phyloP scores from a whole-genome alignment of 108 stramenopile species.

The Nitzschia palea region DNA sequence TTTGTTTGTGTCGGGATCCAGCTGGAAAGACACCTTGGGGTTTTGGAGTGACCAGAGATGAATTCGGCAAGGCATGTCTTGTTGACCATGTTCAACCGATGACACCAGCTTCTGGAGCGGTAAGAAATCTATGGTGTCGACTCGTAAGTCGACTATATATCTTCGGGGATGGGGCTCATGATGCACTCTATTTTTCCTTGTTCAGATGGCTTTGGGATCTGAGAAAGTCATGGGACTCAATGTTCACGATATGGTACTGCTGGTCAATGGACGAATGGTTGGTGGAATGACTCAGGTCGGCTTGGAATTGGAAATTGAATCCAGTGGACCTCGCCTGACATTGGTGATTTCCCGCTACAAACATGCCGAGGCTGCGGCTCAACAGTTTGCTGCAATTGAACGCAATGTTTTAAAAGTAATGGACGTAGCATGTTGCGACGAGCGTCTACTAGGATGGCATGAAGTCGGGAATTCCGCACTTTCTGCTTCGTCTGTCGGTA shows the following conservation, averaged over 20 bases:
- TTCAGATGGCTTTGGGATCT: neutral
- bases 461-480: slow-evolving; percentile 21
- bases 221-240: slow-evolving; percentile 24
- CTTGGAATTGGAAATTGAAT: slow-evolving; percentile 62
- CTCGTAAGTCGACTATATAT: too few relatives aligned
- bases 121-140: slow-evolving; percentile 44
- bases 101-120: slow-evolving; percentile 69
- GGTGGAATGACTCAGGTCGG: slow-evolving; percentile 66
- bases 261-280: slow-evolving; percentile 65
- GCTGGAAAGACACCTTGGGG: slow-evolving; percentile 64
- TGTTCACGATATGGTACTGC: slow-evolving; percentile 72
- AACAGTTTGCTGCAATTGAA: neutral
- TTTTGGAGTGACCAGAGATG: slow-evolving; percentile 54
- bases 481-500: neutral
- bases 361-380: neutral
- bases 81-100: slow-evolving; percentile 56
- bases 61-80: slow-evolving; percentile 82
- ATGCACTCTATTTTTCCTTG: too few relatives aligned
- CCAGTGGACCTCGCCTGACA: slow-evolving; percentile 25
- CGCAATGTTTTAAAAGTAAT: slow-evolving; percentile 7
- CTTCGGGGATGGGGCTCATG: too few relatives aligned
- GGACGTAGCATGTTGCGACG: slow-evolving; percentile 9
- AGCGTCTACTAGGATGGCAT: slow-evolving; percentile 23
- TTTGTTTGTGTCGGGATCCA: slow-evolving; percentile 58
- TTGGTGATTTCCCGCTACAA: slow-evolving; percentile 48